Evolutionary conservation across 805 yeast species (phyloP), one percentile per base, ranked within the genome.

Genomic region (Candida silvatica): DNA sequence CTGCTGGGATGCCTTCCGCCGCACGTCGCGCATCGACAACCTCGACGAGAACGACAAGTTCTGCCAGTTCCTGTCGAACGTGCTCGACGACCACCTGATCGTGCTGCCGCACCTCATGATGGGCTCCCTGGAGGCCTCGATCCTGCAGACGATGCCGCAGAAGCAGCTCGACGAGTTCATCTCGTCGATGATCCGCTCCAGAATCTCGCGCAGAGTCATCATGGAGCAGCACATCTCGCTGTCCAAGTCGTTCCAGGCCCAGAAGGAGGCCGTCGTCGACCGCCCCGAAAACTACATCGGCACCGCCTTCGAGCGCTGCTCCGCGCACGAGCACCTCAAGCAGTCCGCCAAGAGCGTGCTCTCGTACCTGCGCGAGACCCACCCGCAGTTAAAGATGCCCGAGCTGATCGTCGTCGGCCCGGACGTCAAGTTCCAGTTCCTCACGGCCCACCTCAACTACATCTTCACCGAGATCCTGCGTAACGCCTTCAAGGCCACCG

Each of bases 211-310:
- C 59, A 66, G 97, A 46, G 80, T 90, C 31, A 80, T 90, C 42
- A 85, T 86, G 29, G 95, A 90, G 59, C 95, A 90, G 54, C 97
- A 92, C 59, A 60, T 85, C 26, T 76, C 92, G 7, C 67, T 92
- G 34, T 74, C 94, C 0, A 71, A 76, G 24, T 73, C 81, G 40
- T 80, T 74, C 54, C 58, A 62, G 35, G 51, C 56, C 15, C 47
- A 50, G 26, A 40, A 46, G 6, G 46, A 54, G 4, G 70, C 70
- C 19, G 72, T 72, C 6, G 58, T 70, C 38, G 62, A 61, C 22
- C 66, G 70, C 52, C 71, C 81, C 12, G 64, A 77, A 20, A 66
- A 71, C 58, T 67, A 73, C 55, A 57, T 71, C 58, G 74, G 97
- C 22, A 95, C 84, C 49, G 85, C 92, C 12, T 85, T 85, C 50